Evolutionary conservation across 352 stramenopile species (phyloP).

Genomic region (Phytophthora sp.): DNA sequence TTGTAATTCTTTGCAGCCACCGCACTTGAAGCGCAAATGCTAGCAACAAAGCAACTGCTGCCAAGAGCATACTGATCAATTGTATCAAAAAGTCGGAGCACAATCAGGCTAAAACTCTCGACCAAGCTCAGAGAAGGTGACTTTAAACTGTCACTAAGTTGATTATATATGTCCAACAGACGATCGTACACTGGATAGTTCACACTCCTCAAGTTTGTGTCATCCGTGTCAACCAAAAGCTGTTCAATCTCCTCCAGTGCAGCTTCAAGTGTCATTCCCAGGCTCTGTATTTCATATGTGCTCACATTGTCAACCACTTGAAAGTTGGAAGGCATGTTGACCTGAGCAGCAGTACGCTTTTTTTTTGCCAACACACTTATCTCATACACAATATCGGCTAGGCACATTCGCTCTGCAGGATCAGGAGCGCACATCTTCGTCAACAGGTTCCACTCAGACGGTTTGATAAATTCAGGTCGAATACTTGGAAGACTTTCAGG

Average conservation of each 20-base stretch:
- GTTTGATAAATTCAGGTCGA: conserved; percentile 6
- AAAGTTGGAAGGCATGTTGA: too few species aligned
- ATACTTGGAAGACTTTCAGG: background rate
- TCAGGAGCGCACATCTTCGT: conserved; percentile 10
- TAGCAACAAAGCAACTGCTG: background rate
- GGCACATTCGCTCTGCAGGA: background rate
- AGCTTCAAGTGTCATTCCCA: conserved; percentile 17
- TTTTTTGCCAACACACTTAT: conserved; percentile 13
- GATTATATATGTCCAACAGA: conserved; percentile 14
- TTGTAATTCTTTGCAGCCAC: conserved; percentile 22
- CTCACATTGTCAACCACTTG: conserved; percentile 2
- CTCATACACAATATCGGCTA: conserved; percentile 9
- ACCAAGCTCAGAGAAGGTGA: background rate
- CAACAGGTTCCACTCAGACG: conserved; percentile 13
- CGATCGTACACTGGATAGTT: conserved; percentile 15
- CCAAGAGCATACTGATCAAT: conserved; percentile 8
- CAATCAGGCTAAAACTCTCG: conserved; percentile 19
- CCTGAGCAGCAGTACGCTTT: too few species aligned
- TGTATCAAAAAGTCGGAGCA: conserved; percentile 13
- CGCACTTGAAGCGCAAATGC: conserved; percentile 13
- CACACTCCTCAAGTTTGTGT: background rate
- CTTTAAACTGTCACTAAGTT: background rate
- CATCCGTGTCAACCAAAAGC: conserved; percentile 1
- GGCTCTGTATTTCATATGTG: conserved; percentile 13
- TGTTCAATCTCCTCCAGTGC: conserved; percentile 11